Conservation (phyloP, 2,329 filamentous ascomycete genomes). For the Rutstroemia sp. region DNA sequence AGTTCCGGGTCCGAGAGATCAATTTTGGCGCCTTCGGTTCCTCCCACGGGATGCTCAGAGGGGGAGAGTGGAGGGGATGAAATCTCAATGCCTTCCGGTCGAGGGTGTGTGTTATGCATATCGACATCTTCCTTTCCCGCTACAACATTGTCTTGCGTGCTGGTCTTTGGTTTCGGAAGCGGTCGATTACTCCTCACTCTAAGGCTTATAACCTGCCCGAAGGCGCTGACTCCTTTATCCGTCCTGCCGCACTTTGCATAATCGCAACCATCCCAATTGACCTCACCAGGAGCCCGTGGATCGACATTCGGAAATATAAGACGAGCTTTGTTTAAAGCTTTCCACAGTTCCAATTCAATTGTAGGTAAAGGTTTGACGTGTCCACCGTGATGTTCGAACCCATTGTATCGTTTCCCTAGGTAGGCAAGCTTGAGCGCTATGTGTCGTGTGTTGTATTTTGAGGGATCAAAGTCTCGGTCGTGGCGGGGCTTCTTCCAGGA, state of each 20-base stretch:
- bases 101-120: constrained; percentile 19
- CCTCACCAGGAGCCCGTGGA: constrained; percentile 40
- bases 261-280: constrained; percentile 78
- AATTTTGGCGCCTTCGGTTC: not conserved
- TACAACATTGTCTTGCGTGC: constrained; percentile 8
- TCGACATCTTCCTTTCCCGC: constrained; percentile 8
- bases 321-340: constrained; percentile 73
- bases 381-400: constrained; percentile 78
- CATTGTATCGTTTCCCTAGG: constrained; percentile 83
- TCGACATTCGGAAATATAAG: constrained; percentile 63
- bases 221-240: constrained; percentile 88
- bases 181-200: constrained; percentile 74
- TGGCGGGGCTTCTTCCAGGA: constrained; percentile 28
- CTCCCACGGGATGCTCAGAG: constrained; percentile 1
- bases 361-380: constrained; percentile 65
- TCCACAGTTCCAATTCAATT: constrained; percentile 91
- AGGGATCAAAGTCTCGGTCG: constrained; percentile 54
- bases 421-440: constrained; percentile 94
- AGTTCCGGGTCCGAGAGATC: constrained; percentile 15
- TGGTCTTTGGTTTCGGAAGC: constrained; percentile 32
- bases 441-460: constrained; percentile 72
- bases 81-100: constrained; percentile 22
- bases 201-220: constrained; percentile 88
- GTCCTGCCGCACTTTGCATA: constrained; percentile 96
- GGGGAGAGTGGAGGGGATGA: constrained; percentile 22